Evolutionary conservation across 176 grass and related monocot genomes (phyloP), one percentile per base, ranked within the genome.

Genomic region (Aegilops sharonensis): DNA sequence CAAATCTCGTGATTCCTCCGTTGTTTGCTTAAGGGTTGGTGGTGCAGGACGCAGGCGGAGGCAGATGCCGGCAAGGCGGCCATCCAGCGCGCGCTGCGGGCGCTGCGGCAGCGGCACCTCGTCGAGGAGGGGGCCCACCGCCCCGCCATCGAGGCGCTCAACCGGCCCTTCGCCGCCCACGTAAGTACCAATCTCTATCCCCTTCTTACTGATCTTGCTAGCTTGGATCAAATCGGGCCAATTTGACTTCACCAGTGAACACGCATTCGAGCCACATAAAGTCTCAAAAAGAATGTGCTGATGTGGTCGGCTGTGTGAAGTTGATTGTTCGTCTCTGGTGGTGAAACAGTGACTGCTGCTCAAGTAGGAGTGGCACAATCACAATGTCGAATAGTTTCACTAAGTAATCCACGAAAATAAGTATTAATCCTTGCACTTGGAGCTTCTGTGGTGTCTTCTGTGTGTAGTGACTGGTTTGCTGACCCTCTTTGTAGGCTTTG

Each of bases 121-220:
- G 60, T 88, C n/a, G 97, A 99, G 75, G 97, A 94, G 75, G 90
- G 87, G 8, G 97, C 94, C 64, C 97, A 99, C 78, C 77, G 86
- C 60, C 94, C 94, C 25, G 90, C 90, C 62, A 92, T 94, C 74
- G 80, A 92, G 43, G 94, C 92, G 25, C 94, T 99, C 80, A 83
- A 83, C 13, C 83, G 88, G 64, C 97, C 97, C 40, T 92, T 91
- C 23, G 89, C 92, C 81, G 88, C 90, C 29, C 97, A 94, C 72
- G 97, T 96, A 85, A 78, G 15, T 9, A 10, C 47, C 34, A 75
- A 77, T 81, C 87, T 84, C 74, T 87, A 1, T 18, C 23, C 13
- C 69, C 73, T 75, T 24, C n/a, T 69, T 86, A 40, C 37, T 77
- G 30, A 56, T 65, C 32, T 65, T 25, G 5, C 57, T 7, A 20